Percentiles rank a stretch among this genome's conserved stretches.
Evolutionary conservation across 768 basidiomycete species (phyloP).

Genomic region (Tubosaeta sp.): DNA sequence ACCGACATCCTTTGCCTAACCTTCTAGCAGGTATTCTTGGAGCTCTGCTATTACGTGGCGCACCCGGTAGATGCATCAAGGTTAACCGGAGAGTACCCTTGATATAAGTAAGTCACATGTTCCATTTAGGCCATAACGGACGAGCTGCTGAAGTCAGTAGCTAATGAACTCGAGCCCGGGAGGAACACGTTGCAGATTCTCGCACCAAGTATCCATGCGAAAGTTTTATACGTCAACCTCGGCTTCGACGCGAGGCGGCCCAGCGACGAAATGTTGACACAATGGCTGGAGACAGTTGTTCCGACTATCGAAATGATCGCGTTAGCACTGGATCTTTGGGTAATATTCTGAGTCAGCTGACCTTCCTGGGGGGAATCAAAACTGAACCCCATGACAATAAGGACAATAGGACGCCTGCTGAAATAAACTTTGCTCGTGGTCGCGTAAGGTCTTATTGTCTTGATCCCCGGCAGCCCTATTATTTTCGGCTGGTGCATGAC

Average conservation of each 20-base stretch:
- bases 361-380: conserved; percentile 1
- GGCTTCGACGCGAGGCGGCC: conserved; percentile 8
- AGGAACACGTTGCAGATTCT: conserved; percentile 16
- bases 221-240: conserved; percentile 32
- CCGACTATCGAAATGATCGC: background rate
- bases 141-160: no score
- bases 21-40: no score
- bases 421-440: conserved; percentile 12
- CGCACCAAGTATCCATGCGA: conserved; percentile 33
- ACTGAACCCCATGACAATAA: conserved; percentile 17
- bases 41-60: no score
- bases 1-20: no score
- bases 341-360: background rate
- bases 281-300: no score
- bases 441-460: conserved; percentile 26
- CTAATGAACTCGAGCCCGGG: no score
- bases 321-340: background rate
- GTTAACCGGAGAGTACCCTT: no score
- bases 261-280: no score
- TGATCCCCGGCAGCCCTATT: background rate
- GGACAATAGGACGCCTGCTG: conserved; percentile 21
- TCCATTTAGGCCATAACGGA: no score
- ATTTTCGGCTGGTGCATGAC: background rate
- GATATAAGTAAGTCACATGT: no score
- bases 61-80: no score